Conservation (phyloP, 202 grass and related monocot genomes). For the Dendrocalamus latiflorus region DNA sequence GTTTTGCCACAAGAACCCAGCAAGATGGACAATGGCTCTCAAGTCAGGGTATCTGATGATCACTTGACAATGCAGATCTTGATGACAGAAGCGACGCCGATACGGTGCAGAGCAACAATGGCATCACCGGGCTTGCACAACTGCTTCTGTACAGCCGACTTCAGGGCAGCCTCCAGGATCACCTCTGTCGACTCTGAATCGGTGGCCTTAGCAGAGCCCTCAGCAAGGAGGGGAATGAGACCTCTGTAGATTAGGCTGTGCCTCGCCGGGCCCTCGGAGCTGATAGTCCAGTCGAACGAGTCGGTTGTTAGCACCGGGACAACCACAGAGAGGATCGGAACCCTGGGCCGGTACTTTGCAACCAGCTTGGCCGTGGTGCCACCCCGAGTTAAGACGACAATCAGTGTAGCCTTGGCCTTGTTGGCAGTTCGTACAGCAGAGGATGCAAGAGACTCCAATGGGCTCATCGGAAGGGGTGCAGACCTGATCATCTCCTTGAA, state of each 20-base stretch:
- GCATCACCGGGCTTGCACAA: slow-evolving; percentile 75
- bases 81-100: slow-evolving; percentile 78
- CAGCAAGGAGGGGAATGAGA: slow-evolving; percentile 60
- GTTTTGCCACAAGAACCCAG: slow-evolving; percentile 1
- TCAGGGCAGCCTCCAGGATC: slow-evolving; percentile 63
- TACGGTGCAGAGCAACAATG: slow-evolving; percentile 76
- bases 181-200: slow-evolving; percentile 89
- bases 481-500: slow-evolving; percentile 92
- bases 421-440: slow-evolving; percentile 85
- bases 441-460: slow-evolving; percentile 82
- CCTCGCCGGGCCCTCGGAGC: slow-evolving; percentile 71
- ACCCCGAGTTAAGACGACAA: slow-evolving; percentile 82
- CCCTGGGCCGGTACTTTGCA: slow-evolving; percentile 74
- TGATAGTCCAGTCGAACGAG: slow-evolving; percentile 83
- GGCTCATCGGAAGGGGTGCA: slow-evolving; percentile 87
- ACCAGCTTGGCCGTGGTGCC: slow-evolving; percentile 89
- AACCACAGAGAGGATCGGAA: slow-evolving; percentile 84
- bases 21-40: neutral
- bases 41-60: neutral
- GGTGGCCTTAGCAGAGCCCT: slow-evolving; percentile 87
- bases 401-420: slow-evolving; percentile 70
- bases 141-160: slow-evolving; percentile 52
- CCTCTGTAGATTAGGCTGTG: slow-evolving; percentile 82
- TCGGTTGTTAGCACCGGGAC: slow-evolving; percentile 75
- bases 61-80: slow-evolving; percentile 95